Conservation (phyloP, 2,329 filamentous ascomycete genomes). For the Albophoma yamanashiensis region DNA sequence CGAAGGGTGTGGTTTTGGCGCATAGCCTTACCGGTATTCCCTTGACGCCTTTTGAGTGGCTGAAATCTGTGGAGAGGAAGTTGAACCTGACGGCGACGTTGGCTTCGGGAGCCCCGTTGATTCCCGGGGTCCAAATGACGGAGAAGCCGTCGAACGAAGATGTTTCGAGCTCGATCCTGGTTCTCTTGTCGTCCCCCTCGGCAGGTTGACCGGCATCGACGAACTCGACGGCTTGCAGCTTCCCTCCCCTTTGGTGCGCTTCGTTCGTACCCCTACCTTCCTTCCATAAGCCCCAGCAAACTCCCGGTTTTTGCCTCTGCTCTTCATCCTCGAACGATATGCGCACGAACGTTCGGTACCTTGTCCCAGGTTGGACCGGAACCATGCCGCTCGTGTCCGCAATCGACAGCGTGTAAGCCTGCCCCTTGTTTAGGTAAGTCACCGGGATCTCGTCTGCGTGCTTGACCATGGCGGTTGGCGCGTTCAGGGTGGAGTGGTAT, state of each 20-base stretch:
- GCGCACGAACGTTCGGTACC: slow-evolving; percentile 85
- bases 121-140: slow-evolving; percentile 73
- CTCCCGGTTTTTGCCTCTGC: slow-evolving; percentile 70
- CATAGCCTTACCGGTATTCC: slow-evolving; percentile 91
- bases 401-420: slow-evolving; percentile 81
- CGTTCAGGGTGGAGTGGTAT: slow-evolving; percentile 81
- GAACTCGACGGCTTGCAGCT: slow-evolving; percentile 89
- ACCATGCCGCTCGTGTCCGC: slow-evolving; percentile 61
- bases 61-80: slow-evolving; percentile 96
- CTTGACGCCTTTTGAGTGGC: slow-evolving; percentile 96
- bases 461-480: slow-evolving; percentile 93
- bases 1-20: slow-evolving; percentile 70
- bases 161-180: slow-evolving; percentile 58
- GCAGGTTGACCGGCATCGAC: slow-evolving; percentile 56
- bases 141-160: slow-evolving; percentile 92
- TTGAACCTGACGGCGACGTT: slow-evolving; percentile 91
- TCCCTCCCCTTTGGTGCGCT: slow-evolving; percentile 85
- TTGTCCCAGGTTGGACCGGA: slow-evolving; percentile 47
- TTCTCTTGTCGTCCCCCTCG: slow-evolving; percentile 54
- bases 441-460: slow-evolving; percentile 83
- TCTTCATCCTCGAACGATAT: slow-evolving; percentile 96
- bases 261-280: slow-evolving; percentile 93
- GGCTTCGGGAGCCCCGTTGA: slow-evolving; percentile 62
- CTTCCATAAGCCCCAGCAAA: slow-evolving; percentile 88
- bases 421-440: slow-evolving; percentile 97